Base-by-base conservation (phyloP, 2,329 filamentous ascomycete genomes). In the Aspergillus oerlinghausenensis region DNA sequence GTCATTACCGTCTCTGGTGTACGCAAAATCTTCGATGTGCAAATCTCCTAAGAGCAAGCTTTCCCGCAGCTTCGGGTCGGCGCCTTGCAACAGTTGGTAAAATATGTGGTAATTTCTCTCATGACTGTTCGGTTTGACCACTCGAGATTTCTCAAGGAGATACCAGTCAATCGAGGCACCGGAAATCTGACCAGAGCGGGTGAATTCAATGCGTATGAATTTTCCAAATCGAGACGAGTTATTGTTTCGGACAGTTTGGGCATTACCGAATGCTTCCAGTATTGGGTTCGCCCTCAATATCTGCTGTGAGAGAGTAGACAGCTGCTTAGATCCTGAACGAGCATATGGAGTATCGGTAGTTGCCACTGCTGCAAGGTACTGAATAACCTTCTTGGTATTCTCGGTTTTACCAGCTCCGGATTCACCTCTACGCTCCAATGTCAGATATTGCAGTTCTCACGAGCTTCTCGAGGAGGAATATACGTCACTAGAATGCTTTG, bases 161-260 rank as follows among this genome's bases (percentile, higher is more conserved):
- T 97, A 99, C 94, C 94, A 99, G 72, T 99, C 92, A 63, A 99
- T 97, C 76, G 92, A 97, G 23, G 94, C 94, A 38, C 95, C 95
- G 3, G 89, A 89, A 63, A 99, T 99, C 54, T 94, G 89, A 28
- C 95, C 95, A 38, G 84, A 84, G 25, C 89, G 84, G 35, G 86
- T 91, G 75, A 99, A 97, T 70, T 97, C 92, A 68, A 99, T 99
- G 51, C 95, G 85, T 70, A 99, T 99, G 69, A 99, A 99, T 73
- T 99, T 99, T 70, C 94, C 94, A 68, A 99, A 99, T 62, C 94
- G 87, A 4, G 94, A 99, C 0, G 94, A 99, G 72, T 99, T 99
- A 77, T 99, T 94, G 74, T 99, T 99, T 54, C 94, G 85, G 29
- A 99, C 91, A 0, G 94, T 99, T 72, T 99, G 95, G 1, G 94